These are phyloP conservation scores for Phytopythium ostracodes DNA, from an alignment of 352 stramenopile genomes.

Conservation along the genomic window DNA sequence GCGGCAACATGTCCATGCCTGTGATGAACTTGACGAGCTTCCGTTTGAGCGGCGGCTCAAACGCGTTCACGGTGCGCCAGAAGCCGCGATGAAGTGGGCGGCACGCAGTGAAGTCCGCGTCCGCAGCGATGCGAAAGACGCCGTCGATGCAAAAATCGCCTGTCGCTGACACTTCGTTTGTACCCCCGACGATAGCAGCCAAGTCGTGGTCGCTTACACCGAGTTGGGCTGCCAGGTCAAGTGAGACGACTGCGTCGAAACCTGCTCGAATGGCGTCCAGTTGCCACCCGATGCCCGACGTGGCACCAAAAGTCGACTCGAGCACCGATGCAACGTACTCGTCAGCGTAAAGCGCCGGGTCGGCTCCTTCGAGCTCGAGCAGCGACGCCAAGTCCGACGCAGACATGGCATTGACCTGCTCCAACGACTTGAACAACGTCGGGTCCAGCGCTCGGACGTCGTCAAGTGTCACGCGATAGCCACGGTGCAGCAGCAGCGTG, in stretches of 20 bases:
- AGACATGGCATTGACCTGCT: slow-evolving; percentile 46
- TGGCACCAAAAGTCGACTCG: slow-evolving; percentile 39
- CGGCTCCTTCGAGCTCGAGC: slow-evolving; percentile 46
- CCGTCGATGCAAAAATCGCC: slow-evolving; percentile 39
- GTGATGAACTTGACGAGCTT: slow-evolving; percentile 77
- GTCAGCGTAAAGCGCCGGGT: slow-evolving; percentile 32
- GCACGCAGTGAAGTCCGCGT: slow-evolving; percentile 53
- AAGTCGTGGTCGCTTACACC: slow-evolving; percentile 29
- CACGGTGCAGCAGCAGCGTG: slow-evolving; percentile 31
- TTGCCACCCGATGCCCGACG: slow-evolving; percentile 50
- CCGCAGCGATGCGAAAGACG: slow-evolving; percentile 50
- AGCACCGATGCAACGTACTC: slow-evolving; percentile 46
- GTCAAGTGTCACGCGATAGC: slow-evolving; percentile 29
- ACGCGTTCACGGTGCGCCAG: slow-evolving; percentile 49
- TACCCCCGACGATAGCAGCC: slow-evolving; percentile 30
- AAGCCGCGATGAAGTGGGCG: slow-evolving; percentile 35
- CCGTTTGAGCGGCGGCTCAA: slow-evolving; percentile 47
- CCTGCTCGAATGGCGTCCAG: slow-evolving; percentile 34
- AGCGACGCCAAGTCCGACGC: slow-evolving; percentile 43
- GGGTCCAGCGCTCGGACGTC: slow-evolving; percentile 46
- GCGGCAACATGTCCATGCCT: slow-evolving; percentile 55
- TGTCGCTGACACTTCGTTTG: neutral
- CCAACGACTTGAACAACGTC: slow-evolving; percentile 34
- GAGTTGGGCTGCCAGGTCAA: slow-evolving; percentile 17
- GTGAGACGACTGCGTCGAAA: slow-evolving; percentile 37